Evolutionary conservation across 805 yeast species (phyloP).

Genomic region (Barnettozyma siamensis): DNA sequence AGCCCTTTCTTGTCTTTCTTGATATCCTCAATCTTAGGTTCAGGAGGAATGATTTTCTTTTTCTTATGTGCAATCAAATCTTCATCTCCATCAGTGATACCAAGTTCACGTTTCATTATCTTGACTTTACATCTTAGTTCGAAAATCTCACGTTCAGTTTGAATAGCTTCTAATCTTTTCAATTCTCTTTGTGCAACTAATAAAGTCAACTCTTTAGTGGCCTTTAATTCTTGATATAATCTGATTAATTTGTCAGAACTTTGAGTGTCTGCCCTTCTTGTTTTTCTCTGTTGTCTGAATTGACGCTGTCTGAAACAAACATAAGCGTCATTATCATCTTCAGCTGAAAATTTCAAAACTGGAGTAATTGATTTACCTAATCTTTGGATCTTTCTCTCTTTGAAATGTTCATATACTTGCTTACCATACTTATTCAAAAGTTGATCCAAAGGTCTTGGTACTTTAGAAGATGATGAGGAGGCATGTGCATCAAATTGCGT

Average conservation of each 20-base stretch:
- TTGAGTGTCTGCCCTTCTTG: constrained; percentile 88
- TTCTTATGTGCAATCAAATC: constrained; percentile 73
- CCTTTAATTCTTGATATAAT: constrained; percentile 68
- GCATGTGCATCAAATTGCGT: constrained; percentile 48
- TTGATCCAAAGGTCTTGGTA: constrained; percentile 39
- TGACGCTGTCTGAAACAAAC: constrained; percentile 94
- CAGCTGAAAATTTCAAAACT: constrained; percentile 68
- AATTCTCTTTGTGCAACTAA: constrained; percentile 72
- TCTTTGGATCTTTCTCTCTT: constrained; percentile 58
- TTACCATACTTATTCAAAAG: constrained; percentile 58
- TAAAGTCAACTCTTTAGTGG: constrained; percentile 64
- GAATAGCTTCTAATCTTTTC: constrained; percentile 52
- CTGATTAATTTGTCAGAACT: constrained; percentile 78
- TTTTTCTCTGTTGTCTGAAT: constrained; percentile 90
- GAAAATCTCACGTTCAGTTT: constrained; percentile 62
- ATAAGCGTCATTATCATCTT: constrained; percentile 92
- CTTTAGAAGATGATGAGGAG: constrained; percentile 28
- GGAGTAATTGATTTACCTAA: constrained; percentile 72
- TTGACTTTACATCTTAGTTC: constrained; percentile 69
- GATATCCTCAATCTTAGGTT: constrained; percentile 3
- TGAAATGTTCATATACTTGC: constrained; percentile 77
- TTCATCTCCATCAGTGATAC: constrained; percentile 80
- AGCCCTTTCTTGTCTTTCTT: constrained; percentile 19
- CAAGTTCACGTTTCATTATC: constrained; percentile 64
- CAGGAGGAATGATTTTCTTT: constrained; percentile 37